Conservation (phyloP, 306 rosid species). For the Casuarina cunninghamiana region DNA sequence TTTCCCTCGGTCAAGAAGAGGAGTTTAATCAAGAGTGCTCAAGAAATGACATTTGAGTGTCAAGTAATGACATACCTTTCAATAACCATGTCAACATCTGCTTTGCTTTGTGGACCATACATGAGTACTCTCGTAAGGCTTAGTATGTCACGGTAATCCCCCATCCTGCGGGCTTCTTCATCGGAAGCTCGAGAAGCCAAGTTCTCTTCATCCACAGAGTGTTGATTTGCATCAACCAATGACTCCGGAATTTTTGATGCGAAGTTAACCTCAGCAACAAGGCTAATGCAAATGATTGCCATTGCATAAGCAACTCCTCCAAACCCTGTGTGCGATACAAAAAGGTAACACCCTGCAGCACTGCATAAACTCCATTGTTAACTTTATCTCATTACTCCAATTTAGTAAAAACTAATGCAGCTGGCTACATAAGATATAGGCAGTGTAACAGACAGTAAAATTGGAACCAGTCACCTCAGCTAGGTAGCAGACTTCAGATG, state of each 20-base stretch:
- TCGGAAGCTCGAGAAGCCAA: slow-evolving; percentile 48
- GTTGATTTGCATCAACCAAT: slow-evolving; percentile 35
- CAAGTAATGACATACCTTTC: slow-evolving; percentile 57
- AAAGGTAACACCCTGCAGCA: slow-evolving; percentile 80
- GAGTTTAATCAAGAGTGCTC: background rate
- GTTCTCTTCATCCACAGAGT: slow-evolving; percentile 35
- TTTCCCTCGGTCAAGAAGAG: background rate
- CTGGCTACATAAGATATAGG: background rate
- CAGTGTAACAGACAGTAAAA: background rate
- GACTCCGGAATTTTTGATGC: slow-evolving; percentile 45
- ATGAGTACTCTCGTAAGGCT: slow-evolving; percentile 86
- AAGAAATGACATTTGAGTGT: background rate
- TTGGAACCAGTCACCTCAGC: slow-evolving; percentile 1
- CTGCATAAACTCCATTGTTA: slow-evolving; percentile 43
- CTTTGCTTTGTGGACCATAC: slow-evolving; percentile 89
- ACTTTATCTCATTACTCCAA: background rate
- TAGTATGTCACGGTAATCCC: slow-evolving; percentile 89
- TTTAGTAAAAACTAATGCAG: background rate
- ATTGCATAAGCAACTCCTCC: slow-evolving; percentile 92
- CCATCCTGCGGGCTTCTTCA: slow-evolving; percentile 73
- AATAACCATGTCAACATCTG: slow-evolving; percentile 71
- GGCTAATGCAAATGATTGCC: slow-evolving; percentile 74
- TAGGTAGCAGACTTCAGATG: background rate
- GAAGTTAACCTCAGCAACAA: slow-evolving; percentile 50
- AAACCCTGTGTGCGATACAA: slow-evolving; percentile 87